A percentile compares a stretch with the other conserved stretches of the same genome.
Conservation (phyloP, 176 grass and related monocot genomes). For the Musa beccarii region DNA sequence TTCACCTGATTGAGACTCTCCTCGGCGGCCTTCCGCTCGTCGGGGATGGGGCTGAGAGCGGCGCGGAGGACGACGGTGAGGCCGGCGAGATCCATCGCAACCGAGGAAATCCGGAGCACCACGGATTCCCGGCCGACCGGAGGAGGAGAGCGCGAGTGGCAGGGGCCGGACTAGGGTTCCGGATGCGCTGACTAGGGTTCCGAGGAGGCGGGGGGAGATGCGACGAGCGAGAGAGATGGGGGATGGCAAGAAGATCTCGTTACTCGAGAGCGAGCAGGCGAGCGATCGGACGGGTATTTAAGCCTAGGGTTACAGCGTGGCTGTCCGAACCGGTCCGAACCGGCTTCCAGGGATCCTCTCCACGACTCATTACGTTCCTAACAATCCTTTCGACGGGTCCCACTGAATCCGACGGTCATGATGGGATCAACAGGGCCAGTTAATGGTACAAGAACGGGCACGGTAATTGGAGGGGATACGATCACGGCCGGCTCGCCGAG, state of each 20-base stretch:
- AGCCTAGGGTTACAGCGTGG: conserved; percentile 61
- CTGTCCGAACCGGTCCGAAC: not conserved
- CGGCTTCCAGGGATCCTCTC: not conserved
- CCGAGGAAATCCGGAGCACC: not conserved
- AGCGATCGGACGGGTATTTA: conserved; percentile 40
- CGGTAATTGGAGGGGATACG: not conserved
- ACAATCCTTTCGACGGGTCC: no score
- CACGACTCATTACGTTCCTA: not conserved
- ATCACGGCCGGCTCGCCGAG: not conserved
- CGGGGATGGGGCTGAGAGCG: conserved; percentile 69
- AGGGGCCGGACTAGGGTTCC: conserved; percentile 10
- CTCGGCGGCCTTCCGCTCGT: conserved; percentile 84
- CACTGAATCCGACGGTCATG: no score
- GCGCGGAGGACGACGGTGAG: conserved; percentile 70
- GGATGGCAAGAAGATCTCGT: conserved; percentile 10
- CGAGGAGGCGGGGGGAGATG: conserved; percentile 1
- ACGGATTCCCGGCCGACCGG: not conserved
- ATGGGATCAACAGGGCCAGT: not conserved
- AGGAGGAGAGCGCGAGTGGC: not conserved
- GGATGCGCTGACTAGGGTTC: conserved; percentile 20
- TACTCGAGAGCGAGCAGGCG: conserved; percentile 20
- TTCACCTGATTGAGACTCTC: conserved; percentile 83
- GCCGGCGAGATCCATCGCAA: conserved; percentile 72
- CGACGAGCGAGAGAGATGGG: conserved; percentile 19
- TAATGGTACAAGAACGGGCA: not conserved